These are phyloP conservation scores for Dacryopinax spathularia DNA, from an alignment of 768 basidiomycete species.

Conservation along the genomic window DNA sequence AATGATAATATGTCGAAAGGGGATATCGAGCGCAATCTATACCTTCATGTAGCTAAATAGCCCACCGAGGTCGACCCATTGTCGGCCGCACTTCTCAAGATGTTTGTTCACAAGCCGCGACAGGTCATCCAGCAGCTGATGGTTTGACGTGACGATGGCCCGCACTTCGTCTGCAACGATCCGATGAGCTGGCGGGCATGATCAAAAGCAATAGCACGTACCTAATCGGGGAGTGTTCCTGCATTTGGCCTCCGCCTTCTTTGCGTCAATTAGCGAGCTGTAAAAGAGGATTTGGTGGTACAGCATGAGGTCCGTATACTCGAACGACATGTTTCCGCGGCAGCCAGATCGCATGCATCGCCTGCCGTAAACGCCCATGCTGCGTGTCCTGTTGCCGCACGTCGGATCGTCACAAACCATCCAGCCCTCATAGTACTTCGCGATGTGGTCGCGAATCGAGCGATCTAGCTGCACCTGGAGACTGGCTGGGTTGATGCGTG, in stretches of 20 bases:
- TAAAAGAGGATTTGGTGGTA: slow-evolving; percentile 88
- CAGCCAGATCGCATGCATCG: slow-evolving; percentile 62
- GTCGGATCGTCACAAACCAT: slow-evolving; percentile 73
- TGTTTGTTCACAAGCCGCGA: slow-evolving; percentile 53
- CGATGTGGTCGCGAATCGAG: slow-evolving; percentile 65
- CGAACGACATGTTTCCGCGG: slow-evolving; percentile 53
- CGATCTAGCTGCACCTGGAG: slow-evolving; percentile 73
- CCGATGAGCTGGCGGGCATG: neutral
- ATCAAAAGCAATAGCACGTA: slow-evolving; percentile 6
- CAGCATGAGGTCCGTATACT: slow-evolving; percentile 74
- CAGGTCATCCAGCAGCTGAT: slow-evolving; percentile 38
- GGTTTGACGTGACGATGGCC: slow-evolving; percentile 38
- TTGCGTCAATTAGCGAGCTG: slow-evolving; percentile 56
- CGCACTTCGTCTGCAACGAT: slow-evolving; percentile 38
- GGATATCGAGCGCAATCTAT: neutral
- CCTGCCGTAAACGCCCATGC: slow-evolving; percentile 84
- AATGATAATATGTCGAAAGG: neutral
- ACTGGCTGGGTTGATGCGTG: slow-evolving; percentile 40
- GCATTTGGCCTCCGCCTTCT: slow-evolving; percentile 43
- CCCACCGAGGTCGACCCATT: slow-evolving; percentile 70
- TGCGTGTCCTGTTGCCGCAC: slow-evolving; percentile 73
- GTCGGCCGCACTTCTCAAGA: slow-evolving; percentile 71
- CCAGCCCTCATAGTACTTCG: slow-evolving; percentile 80
- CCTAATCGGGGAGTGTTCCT: slow-evolving; percentile 29
- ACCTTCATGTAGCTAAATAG: slow-evolving; percentile 65